Percentiles rank a stretch among this genome's conserved stretches.
These are phyloP conservation scores for Saprolegnia diclina DNA, from an alignment of 352 stramenopile species.

Conservation along the genomic window DNA sequence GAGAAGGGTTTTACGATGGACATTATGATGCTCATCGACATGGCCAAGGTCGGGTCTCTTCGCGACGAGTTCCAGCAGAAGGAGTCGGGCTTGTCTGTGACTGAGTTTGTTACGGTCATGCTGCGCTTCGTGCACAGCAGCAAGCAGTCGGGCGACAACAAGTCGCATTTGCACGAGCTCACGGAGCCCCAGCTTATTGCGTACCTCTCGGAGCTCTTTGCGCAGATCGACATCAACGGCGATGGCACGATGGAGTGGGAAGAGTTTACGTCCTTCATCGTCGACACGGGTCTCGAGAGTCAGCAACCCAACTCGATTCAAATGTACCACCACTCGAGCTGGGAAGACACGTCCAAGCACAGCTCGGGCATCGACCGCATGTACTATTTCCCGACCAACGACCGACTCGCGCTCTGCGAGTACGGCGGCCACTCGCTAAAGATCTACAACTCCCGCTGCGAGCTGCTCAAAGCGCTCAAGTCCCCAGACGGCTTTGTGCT, in stretches of 20 bases:
- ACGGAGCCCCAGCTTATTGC: constrained; percentile 72
- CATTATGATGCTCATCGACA: constrained; percentile 91
- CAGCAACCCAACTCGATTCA: constrained; percentile 86
- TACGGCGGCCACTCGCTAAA: constrained; percentile 69
- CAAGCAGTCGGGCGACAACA: constrained; percentile 38
- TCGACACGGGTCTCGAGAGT: constrained; percentile 82
- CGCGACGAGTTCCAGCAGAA: constrained; percentile 81
- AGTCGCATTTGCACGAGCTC: constrained; percentile 57
- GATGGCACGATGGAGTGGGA: constrained; percentile 90
- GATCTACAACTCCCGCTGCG: constrained; percentile 76
- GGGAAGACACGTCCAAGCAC: constrained; percentile 83
- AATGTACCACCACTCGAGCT: constrained; percentile 67
- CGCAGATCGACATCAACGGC: constrained; percentile 88
- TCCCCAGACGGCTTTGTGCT: constrained; percentile 70
- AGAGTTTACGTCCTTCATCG: constrained; percentile 89
- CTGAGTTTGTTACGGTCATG: constrained; percentile 87
- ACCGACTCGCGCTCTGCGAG: constrained; percentile 67
- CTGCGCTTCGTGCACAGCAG: constrained; percentile 64
- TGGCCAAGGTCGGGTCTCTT: constrained; percentile 80
- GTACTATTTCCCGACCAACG: constrained; percentile 73
- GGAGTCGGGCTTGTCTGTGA: constrained; percentile 65
- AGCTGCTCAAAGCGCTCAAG: constrained; percentile 54
- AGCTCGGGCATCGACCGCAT: constrained; percentile 78
- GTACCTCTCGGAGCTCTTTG: constrained; percentile 85
- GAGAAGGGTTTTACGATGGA: constrained; percentile 86